Evolutionary conservation across 1,139 yeast genomes (phyloP), one percentile per base, ranked within the genome.

Genomic region (Debaryomyces nepalensis): DNA sequence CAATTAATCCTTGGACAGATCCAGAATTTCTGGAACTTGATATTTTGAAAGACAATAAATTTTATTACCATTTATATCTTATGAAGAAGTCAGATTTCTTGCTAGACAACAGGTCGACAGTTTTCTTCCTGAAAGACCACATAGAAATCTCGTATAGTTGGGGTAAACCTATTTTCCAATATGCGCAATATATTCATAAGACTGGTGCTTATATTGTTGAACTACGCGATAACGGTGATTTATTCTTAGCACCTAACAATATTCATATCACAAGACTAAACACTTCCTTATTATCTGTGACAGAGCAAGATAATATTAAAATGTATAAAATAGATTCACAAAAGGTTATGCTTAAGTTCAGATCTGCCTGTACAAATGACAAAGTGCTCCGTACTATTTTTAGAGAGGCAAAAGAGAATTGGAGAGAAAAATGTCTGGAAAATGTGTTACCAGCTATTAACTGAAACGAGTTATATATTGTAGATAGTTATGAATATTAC

Each of bases 171-270:
- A 71, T 73, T 18, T 91, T 87, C 66, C 81, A 84, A 51, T 86
- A 80, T 59, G 89, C 91, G 1, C 99, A 95, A 62, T 95, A 86
- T 57, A 84, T 95, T 42, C 99, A 95, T 62, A 77, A 74, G 49
- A 82, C 96, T 0, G 99, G 99, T 1, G 82, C 88, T 1, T 88
- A 91, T 50, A 80, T 95, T 44, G 96, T 95, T 3, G 98, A 95
- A 61, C 73, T 95, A 36, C 71, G 93, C 48, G 89, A 82, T 35
- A 84, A 83, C 51, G 96, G 96, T 12, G 86, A 82, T 44, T 77
- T 91, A 53, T 83, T 87, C 50, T 68, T 91, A 55, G 93, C 91
- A 0, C 95, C 95, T 2, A 87, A 86, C 54, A 87, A 87, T 58
- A 76, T 83, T 38, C 88, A 85, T 58, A 78, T 86, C 37, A 76